Conservation (phyloP, 192 early-diverging fungal species). For the Mortierella hygrophila region DNA sequence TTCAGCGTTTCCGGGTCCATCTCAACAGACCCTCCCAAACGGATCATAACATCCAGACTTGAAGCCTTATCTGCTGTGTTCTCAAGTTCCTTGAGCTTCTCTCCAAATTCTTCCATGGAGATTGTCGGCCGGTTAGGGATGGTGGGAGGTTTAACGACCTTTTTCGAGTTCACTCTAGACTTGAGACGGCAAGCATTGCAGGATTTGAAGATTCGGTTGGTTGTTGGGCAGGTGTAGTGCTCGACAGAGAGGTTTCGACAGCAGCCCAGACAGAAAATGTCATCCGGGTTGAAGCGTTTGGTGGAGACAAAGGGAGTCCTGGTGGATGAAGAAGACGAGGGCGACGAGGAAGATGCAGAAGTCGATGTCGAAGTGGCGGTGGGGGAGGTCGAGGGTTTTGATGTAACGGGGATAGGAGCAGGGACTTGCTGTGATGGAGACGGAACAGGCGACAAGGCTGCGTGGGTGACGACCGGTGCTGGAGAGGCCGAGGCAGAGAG, state of each 20-base stretch:
- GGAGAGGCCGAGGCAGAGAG: neutral
- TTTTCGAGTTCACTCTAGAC: conserved; percentile 51
- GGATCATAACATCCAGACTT: conserved; percentile 41
- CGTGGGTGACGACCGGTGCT: neutral
- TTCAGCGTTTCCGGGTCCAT: conserved; percentile 52
- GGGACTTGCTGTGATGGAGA: neutral
- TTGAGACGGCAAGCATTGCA: conserved; percentile 56
- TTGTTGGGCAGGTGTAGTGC: conserved; percentile 43
- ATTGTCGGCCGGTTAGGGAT: conserved; percentile 40
- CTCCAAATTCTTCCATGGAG: conserved; percentile 46
- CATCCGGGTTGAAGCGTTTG: conserved; percentile 45
- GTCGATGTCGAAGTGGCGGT: conserved; percentile 10
- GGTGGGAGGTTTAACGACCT: conserved; percentile 36
- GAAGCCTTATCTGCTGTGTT: conserved; percentile 35
- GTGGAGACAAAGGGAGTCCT: conserved; percentile 28
- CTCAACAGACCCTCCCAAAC: conserved; percentile 35
- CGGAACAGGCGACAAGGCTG: neutral
- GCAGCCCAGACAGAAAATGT: conserved; percentile 53
- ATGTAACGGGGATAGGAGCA: neutral
- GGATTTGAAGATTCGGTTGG: conserved; percentile 44
- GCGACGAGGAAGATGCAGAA: neutral
- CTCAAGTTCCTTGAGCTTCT: conserved; percentile 39
- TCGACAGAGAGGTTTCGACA: conserved; percentile 49
- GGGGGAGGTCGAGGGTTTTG: neutral
- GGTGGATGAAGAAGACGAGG: conserved; percentile 11